phyloP scores from a whole-genome alignment of 805 yeast species.

The Candida dajiaensis region DNA sequence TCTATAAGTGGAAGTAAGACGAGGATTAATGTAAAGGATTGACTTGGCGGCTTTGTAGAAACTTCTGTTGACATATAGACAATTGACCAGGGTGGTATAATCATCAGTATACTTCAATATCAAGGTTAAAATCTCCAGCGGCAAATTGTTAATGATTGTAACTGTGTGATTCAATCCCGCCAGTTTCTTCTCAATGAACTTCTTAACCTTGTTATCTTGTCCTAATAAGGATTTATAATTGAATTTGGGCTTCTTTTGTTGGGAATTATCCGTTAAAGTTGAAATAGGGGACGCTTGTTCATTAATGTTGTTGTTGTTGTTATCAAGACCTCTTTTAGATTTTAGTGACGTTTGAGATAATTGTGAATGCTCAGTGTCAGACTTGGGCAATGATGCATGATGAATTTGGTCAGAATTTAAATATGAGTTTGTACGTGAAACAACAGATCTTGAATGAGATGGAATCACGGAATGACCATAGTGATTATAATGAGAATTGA shows the following conservation, averaged over 20 bases:
- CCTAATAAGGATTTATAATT: slow-evolving; percentile 16
- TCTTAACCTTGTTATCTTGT: slow-evolving; percentile 17
- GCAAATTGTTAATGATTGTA: slow-evolving; percentile 24
- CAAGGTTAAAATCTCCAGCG: slow-evolving; percentile 26
- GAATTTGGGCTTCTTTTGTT: slow-evolving; percentile 11
- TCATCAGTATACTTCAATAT: slow-evolving; percentile 27
- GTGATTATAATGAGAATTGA: slow-evolving; percentile 30
- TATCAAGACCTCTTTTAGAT: neutral
- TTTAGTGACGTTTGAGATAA: neutral
- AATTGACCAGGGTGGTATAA: slow-evolving; percentile 34
- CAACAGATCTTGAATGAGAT: neutral
- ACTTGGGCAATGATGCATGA: neutral
- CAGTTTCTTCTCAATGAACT: slow-evolving; percentile 22
- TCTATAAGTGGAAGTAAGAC: slow-evolving; percentile 65
- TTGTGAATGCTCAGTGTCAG: neutral
- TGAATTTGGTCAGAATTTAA: neutral
- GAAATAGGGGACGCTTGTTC: neutral
- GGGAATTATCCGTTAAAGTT: neutral
- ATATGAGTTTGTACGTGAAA: neutral
- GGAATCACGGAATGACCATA: slow-evolving; percentile 32
- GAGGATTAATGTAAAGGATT: slow-evolving; percentile 47
- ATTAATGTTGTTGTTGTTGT: too few relatives aligned
- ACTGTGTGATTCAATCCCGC: slow-evolving; percentile 3
- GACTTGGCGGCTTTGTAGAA: slow-evolving; percentile 49
- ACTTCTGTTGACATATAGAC: slow-evolving; percentile 45